Evolutionary conservation across 1,284 basidiomycete species (phyloP).

Genomic region (Agaricales sp.): DNA sequence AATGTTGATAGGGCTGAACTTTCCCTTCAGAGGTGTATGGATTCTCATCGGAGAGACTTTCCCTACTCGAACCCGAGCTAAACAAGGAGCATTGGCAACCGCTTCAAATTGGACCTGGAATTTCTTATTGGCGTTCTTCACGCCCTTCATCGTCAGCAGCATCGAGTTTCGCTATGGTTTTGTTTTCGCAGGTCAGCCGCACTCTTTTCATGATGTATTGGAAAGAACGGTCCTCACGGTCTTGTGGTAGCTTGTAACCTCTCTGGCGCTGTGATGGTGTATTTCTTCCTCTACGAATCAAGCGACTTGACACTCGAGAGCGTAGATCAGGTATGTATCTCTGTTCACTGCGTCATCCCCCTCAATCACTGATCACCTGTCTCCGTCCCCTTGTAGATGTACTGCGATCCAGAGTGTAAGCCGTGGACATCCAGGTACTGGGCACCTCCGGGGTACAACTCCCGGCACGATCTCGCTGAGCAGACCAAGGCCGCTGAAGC

Average conservation of each 20-base stretch:
- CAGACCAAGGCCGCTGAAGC: slow-evolving; percentile 22
- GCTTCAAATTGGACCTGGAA: slow-evolving; percentile 56
- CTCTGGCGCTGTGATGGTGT: slow-evolving; percentile 54
- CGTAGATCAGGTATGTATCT: slow-evolving; percentile 44
- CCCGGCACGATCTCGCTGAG: slow-evolving; percentile 29
- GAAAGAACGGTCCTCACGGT: background rate
- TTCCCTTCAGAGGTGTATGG: slow-evolving; percentile 44
- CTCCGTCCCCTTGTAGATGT: slow-evolving; percentile 47
- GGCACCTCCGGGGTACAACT: slow-evolving; percentile 42
- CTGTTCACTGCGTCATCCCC: slow-evolving; percentile 3
- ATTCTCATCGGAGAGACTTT: slow-evolving; percentile 73
- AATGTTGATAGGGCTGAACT: background rate
- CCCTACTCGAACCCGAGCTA: slow-evolving; percentile 64
- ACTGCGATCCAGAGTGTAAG: slow-evolving; percentile 56
- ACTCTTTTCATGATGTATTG: background rate
- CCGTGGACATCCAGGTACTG: slow-evolving; percentile 55
- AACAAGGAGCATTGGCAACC: slow-evolving; percentile 67
- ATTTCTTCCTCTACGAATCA: slow-evolving; percentile 72
- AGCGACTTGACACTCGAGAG: slow-evolving; percentile 59
- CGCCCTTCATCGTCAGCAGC: slow-evolving; percentile 47
- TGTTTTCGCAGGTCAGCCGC: slow-evolving; percentile 49
- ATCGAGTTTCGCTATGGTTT: slow-evolving; percentile 66
- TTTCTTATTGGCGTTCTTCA: slow-evolving; percentile 72
- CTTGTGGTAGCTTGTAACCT: slow-evolving; percentile 38
- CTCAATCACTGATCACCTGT: slow-evolving; percentile 5